A percentile compares a stretch with the other conserved stretches of the same genome.
phyloP scores from a whole-genome alignment of 2,329 filamentous ascomycete genomes.

The Aureobasidium vineae region DNA sequence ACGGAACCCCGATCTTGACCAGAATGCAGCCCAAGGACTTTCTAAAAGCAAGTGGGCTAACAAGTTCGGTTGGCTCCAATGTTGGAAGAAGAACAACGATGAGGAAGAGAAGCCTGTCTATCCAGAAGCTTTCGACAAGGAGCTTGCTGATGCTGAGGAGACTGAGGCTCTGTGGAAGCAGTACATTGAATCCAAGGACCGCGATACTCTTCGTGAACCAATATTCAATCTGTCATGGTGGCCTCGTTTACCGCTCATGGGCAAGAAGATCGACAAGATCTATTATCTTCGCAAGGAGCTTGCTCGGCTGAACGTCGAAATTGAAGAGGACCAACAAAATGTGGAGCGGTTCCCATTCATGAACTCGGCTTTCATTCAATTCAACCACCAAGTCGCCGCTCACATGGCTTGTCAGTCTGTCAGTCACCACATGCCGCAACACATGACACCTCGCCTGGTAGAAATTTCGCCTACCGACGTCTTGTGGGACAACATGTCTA shows the following conservation, averaged over 20 bases:
- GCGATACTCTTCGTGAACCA: constrained; percentile 79
- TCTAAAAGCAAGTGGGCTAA: constrained; percentile 35
- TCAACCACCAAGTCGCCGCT: constrained; percentile 94
- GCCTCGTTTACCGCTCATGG: constrained; percentile 53
- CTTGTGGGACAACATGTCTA: constrained; percentile 95
- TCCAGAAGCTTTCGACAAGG: constrained; percentile 60
- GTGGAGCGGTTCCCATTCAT: constrained; percentile 85
- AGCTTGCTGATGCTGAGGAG: constrained; percentile 61
- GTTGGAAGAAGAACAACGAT: constrained; percentile 35
- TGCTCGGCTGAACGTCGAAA: constrained; percentile 84
- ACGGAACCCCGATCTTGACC: constrained; percentile 3
- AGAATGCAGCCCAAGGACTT: constrained; percentile 28
- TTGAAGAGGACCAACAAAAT: constrained; percentile 82
- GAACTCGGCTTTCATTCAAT: constrained; percentile 97
- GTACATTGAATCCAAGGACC: constrained; percentile 76
- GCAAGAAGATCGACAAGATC: constrained; percentile 92
- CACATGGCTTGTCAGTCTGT: constrained; percentile 97
- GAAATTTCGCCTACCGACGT: constrained; percentile 93
- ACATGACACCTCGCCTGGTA: constrained; percentile 90
- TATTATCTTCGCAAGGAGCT: constrained; percentile 85
- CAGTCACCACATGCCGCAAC: constrained; percentile 84
- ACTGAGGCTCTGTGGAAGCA: constrained; percentile 73
- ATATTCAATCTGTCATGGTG: constrained; percentile 65
- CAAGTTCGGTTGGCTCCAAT: constrained; percentile 32
- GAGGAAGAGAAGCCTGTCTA: constrained; percentile 50